Evolutionary conservation across 2,329 filamentous ascomycete genomes (phyloP).

Genomic region (Colletotrichum orchidophilum): DNA sequence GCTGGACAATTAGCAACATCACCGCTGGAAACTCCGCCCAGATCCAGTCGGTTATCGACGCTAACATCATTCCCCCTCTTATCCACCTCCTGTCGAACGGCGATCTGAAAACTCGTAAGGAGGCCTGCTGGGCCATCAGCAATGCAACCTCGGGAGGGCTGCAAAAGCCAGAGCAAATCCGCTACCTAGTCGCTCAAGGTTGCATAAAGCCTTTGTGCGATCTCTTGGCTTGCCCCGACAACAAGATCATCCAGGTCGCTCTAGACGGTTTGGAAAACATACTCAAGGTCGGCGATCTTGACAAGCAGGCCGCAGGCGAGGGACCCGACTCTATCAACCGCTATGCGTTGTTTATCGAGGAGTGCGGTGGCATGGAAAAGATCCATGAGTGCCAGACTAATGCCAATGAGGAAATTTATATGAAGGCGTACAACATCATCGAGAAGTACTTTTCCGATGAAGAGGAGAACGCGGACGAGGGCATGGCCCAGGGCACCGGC

Average conservation of each 20-base stretch:
- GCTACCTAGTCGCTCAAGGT: conserved; percentile 90
- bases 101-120: conserved; percentile 98
- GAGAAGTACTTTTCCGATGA: conserved; percentile 99
- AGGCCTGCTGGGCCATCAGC: conserved; percentile 99
- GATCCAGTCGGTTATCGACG: conserved; percentile 96
- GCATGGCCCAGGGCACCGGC: conserved; percentile 75
- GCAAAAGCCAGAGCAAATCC: conserved; percentile 98
- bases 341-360: conserved; percentile 97
- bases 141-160: conserved; percentile 97
- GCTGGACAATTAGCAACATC: conserved; percentile 99
- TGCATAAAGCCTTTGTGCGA: conserved; percentile 99
- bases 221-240: conserved; percentile 93
- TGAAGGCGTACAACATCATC: conserved; percentile 99
- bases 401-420: conserved; percentile 99
- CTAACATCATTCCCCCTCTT: conserved; percentile 94
- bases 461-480: conserved; percentile 89
- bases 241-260: conserved; percentile 99
- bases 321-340: conserved; percentile 87
- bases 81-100: conserved; percentile 97
- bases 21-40: conserved; percentile 98
- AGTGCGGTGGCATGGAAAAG: conserved; percentile 99
- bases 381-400: conserved; percentile 99
- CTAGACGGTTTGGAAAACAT: conserved; percentile 99
- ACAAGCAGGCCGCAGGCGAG: conserved; percentile 88
- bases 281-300: conserved; percentile 98